Evolutionary conservation across 306 rosid species (phyloP).

Genomic region (Cucurbita moschata): DNA sequence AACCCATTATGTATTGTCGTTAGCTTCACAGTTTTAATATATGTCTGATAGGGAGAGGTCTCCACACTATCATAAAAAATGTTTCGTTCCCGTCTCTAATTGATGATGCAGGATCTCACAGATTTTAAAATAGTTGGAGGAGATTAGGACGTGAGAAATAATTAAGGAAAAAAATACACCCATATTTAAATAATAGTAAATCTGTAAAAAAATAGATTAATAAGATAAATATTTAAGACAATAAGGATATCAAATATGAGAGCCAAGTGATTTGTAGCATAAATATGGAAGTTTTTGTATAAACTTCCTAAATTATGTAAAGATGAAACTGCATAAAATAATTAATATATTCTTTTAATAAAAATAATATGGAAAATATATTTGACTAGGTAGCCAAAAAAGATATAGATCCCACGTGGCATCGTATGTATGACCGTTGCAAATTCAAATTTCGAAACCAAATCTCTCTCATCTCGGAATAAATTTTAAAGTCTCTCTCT

Average conservation of each 20-base stretch:
- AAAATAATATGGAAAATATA: neutral
- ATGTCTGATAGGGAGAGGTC: too few relatives aligned
- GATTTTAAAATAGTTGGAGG: too few relatives aligned
- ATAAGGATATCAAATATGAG: neutral
- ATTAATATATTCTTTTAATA: neutral
- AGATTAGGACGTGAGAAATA: too few relatives aligned
- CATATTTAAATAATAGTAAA: too few relatives aligned
- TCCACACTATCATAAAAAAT: too few relatives aligned
- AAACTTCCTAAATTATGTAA: neutral
- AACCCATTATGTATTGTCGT: too few relatives aligned
- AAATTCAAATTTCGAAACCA: conserved; percentile 30
- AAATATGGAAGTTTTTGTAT: neutral
- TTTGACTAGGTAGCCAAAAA: neutral
- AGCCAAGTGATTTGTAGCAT: neutral
- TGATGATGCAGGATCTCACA: too few relatives aligned
- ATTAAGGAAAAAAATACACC: too few relatives aligned
- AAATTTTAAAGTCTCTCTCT: neutral
- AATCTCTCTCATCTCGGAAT: neutral
- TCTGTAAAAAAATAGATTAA: too few relatives aligned
- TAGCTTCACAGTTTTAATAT: too few relatives aligned
- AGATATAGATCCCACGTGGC: neutral
- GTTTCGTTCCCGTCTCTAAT: too few relatives aligned
- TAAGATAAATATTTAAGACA: neutral
- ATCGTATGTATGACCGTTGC: conserved; percentile 40
- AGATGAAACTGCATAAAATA: neutral